Evolutionary conservation across 352 stramenopile species (phyloP), one percentile per base, ranked within the genome.

Genomic region (Elongisporangium anandrum): DNA sequence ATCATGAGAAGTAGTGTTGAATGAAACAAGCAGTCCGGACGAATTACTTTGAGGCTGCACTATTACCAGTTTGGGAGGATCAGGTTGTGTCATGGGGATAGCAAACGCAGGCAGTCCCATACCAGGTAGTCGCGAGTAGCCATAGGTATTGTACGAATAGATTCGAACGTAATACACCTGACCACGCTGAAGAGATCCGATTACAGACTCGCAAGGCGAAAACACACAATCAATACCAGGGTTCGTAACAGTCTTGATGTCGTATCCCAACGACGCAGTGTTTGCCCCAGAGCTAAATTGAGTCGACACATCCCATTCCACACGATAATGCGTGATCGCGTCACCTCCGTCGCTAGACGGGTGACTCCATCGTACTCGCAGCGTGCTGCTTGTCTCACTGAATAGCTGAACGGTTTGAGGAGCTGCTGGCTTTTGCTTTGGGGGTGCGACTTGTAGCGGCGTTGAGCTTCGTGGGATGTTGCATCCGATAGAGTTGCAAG

Each of bases 121-220:
- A 8, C 79, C 87, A 2, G 89, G 69, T 2, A 68, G 60, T 0
- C 72, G 57, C 5, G 88, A 97, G 64, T 97, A 98, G 1, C 94
- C 94, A 26, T 97, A 96, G 15, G 86, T 81, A 56, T 98, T 98
- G 73, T 97, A 97, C 16, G 90, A 78, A 55, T 91, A 98, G 9
- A 97, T 73, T 10, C 93, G 86, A 10, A 97, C 83, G 63, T 93
- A 97, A 69, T 99, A 98, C 16, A 78, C 64, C 7, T 62, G 82
- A 17, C 90, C 95, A 26, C 85, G 73, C 24, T 67, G 54, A 2
- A 98, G 73, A 13, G 73, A 76, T 1, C 86, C 73, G 50, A 99
- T 88, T 21, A 95, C 70, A 38, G 91, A 79, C 50, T 91, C 70
- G 57, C 87, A 97, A 9, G 87, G 82, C 19, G 73, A 80, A 15